Percentiles rank a stretch among this genome's conserved stretches.
Conservation (phyloP, 164 flowering plant species). For the Brasenia schreberi region DNA sequence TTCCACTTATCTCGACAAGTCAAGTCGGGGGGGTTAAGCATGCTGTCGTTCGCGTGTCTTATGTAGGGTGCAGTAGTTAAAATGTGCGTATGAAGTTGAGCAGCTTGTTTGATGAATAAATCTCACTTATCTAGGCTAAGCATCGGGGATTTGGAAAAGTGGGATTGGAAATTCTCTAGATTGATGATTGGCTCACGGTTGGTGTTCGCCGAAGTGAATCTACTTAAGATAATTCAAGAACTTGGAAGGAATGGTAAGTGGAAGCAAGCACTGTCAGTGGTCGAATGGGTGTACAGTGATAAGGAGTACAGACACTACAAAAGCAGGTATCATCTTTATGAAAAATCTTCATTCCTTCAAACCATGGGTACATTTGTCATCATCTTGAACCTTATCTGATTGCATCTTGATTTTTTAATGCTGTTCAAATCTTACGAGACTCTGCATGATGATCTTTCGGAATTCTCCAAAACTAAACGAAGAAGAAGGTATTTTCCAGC, state of each 20-base stretch:
- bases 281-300: constrained; percentile 61
- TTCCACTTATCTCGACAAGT: no score
- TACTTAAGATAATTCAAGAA: constrained; percentile 54
- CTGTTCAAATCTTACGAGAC: no score
- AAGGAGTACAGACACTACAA: constrained; percentile 35
- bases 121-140: constrained; percentile 33
- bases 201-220: constrained; percentile 56
- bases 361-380: no score
- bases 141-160: constrained; percentile 26
- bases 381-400: no score
- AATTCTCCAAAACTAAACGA: no score
- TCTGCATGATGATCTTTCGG: no score
- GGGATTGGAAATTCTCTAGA: constrained; percentile 79
- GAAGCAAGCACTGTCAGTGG: constrained; percentile 69
- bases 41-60: no score
- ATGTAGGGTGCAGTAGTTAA: no score
- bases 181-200: constrained; percentile 71
- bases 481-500: no score
- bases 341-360: not conserved
- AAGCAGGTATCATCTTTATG: constrained; percentile 57
- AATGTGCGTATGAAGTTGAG: no score
- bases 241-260: constrained; percentile 60
- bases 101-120: not conserved
- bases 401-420: no score
- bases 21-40: no score